Base-by-base conservation (phyloP, 1,139 yeast species). In the Arxiozyma telluris region DNA sequence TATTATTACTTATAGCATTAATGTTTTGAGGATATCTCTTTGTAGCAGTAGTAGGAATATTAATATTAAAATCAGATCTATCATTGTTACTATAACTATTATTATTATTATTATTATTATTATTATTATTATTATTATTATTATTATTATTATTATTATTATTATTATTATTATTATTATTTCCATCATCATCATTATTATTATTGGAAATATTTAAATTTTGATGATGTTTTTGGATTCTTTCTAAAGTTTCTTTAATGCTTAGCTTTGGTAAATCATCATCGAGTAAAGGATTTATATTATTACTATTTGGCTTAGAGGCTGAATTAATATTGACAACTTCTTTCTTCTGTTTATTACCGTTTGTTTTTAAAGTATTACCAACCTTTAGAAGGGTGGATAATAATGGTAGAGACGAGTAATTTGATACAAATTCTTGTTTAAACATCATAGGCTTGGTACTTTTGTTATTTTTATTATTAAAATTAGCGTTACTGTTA, bases 381-480 rank as follows among this genome's bases (percentile, higher is more conserved):
- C 34, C 3, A 2, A 17, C 18, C 53, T 50, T 20, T 54, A 34
- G 17, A 15, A 64, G 46, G 12, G 67, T 57, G 11, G 67, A 61
- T 7, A 64, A 50, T n/a, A 63, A 50, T 6, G 66, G 67, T 30
- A 59, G 49, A 5, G 60, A 53, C 7, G 61, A 51, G 17, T 49
- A 53, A 34, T 52, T 54, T 12, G 59, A 50, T 38, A 64, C 53
- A 54, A 61, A 66, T 47, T 66, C 69, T 2, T 63, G 61, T 50
- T 61, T 64, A 12, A 66, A 53, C 68, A 65, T 66, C 53, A 62
- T 63, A 15, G 68, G 68, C 4, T 56, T 60, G 39, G 50, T 23
- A 41, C 50, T 57, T 57, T 45, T 52, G n/a, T 17, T 44, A 27
- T 61, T 44, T 12, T 61, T 57, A 47, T 63, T 64, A 6, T 45